These are phyloP conservation scores for Immersiella caudata DNA, from an alignment of 495 filamentous ascomycete species.

Conservation along the genomic window DNA sequence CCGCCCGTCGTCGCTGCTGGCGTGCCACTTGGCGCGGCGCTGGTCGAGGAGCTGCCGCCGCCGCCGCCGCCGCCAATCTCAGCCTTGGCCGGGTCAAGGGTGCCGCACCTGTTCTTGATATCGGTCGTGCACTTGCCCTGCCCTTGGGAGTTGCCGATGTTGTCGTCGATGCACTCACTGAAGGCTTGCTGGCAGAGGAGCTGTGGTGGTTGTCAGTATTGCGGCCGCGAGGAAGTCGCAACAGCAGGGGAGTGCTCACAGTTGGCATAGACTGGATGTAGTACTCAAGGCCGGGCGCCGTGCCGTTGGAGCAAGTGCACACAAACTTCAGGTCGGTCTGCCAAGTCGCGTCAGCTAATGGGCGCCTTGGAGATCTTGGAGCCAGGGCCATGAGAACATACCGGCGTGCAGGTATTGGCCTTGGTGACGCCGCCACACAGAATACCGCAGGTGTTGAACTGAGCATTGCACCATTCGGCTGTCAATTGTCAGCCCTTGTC, in stretches of 20 bases:
- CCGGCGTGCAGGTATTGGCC: conserved; percentile 35
- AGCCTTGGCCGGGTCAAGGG: conserved; percentile 36
- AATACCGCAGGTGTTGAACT: conserved; percentile 40
- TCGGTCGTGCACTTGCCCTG: conserved; percentile 40
- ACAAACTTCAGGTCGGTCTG: conserved; percentile 35
- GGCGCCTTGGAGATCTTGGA: background rate
- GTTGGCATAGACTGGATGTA: conserved; percentile 43
- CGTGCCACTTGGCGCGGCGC: conserved; percentile 21
- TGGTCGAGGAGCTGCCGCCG: conserved; percentile 8
- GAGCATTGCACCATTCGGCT: conserved; percentile 41
- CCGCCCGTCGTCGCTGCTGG: conserved; percentile 12
- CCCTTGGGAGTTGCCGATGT: conserved; percentile 26
- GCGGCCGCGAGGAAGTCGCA: background rate
- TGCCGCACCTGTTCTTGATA: conserved; percentile 42
- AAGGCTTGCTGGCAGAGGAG: conserved; percentile 40
- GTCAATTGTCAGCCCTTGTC: conserved; percentile 1
- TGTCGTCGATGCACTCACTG: conserved; percentile 33
- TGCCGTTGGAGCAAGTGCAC: conserved; percentile 40
- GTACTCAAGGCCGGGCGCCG: conserved; percentile 41
- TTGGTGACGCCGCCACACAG: conserved; percentile 33
- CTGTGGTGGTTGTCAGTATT: conserved; percentile 19
- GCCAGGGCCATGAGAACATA: conserved; percentile 23
- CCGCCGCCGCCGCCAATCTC: conserved; percentile 5
- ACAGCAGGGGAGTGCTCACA: conserved; percentile 26
- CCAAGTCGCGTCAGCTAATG: conserved; percentile 16